Base-by-base conservation (phyloP, 768 basidiomycete genomes). In the Leccinum arenicola region DNA sequence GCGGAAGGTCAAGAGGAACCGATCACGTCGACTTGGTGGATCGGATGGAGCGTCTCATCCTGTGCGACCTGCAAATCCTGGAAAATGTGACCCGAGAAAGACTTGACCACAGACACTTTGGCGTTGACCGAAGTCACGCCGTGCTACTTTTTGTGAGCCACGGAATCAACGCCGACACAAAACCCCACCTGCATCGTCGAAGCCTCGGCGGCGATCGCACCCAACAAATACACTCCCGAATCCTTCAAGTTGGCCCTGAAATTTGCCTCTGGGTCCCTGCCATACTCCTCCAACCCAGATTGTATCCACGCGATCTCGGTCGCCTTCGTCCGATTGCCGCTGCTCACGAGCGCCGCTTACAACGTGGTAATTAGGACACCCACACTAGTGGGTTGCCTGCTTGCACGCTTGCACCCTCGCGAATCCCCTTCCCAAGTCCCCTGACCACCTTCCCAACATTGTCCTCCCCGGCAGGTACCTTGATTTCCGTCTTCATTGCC, bases 61-160 rank as follows among this genome's bases (percentile, higher is more conserved):
- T 82, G 76, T 2, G 76, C 76, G 2, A 91, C 88, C 61, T 85
- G 88, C 43, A 98, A 76, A 73, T 99, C 97, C 61, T 87, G 80
- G 70, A 87, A 92, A 12, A 98, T 89, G 67, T 97, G 85, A 21
- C 93, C 87, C 15, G 91, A 91, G 77, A 98, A 99, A 78, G 96
- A 98, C 65, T 93, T 84, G 68, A 99, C 90, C 31, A 98, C 89
- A 69, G 98, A 91, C 31, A 98, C 89, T 54, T 95, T 82, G 2
- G 88, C 82, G 68, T 98, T 99, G 36, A 89, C 91, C n/a, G 93
- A 90, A 1, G 95, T 98, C 33, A 98, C 95, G 49, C 96, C 96
- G 60, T 91, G 93, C 88, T 93, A 55, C 14, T 17, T n/a, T 4
- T 31, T 19, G 19, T 51, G 23, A 51, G 50, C 23, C 8, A 48